These are phyloP conservation scores for Saccharomyces hybrid DNA, from an alignment of 1,139 yeast genomes.

Conservation along the genomic window DNA sequence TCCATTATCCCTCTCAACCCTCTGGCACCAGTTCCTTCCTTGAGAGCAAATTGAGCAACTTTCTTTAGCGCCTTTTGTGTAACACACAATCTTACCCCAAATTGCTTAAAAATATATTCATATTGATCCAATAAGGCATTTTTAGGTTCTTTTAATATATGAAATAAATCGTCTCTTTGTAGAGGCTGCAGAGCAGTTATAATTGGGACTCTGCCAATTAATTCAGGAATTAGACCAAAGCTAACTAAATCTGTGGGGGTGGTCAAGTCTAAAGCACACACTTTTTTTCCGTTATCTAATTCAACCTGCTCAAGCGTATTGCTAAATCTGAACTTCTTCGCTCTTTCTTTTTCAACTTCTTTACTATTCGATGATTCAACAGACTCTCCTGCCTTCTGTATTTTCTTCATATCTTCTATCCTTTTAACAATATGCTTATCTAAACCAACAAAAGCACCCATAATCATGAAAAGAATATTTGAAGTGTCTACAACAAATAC, in stretches of 20 bases:
- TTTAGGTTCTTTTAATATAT: conserved; percentile 45
- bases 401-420: conserved; percentile 18
- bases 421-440: conserved; percentile 40
- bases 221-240: conserved; percentile 48
- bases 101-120: conserved; percentile 42
- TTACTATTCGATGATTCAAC: not conserved
- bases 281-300: conserved; percentile 32
- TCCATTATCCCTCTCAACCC: conserved; percentile 48
- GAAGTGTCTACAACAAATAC: conserved; percentile 43
- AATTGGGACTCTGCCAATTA: conserved; percentile 48
- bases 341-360: conserved; percentile 9
- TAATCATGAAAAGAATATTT: conserved; percentile 43
- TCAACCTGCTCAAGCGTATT: conserved; percentile 31
- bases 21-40: conserved; percentile 50
- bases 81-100: conserved; percentile 41
- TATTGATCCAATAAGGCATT: conserved; percentile 45
- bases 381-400: conserved; percentile 8
- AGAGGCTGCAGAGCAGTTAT: conserved; percentile 41
- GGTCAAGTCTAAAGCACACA: conserved; percentile 38
- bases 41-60: conserved; percentile 40
- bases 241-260: conserved; percentile 42
- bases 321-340: conserved; percentile 16
- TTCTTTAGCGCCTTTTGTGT: conserved; percentile 40
- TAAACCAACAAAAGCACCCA: conserved; percentile 53
- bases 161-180: conserved; percentile 37